Conservation (phyloP, 2,329 filamentous ascomycete genomes). For the Helminthosporium solani region DNA sequence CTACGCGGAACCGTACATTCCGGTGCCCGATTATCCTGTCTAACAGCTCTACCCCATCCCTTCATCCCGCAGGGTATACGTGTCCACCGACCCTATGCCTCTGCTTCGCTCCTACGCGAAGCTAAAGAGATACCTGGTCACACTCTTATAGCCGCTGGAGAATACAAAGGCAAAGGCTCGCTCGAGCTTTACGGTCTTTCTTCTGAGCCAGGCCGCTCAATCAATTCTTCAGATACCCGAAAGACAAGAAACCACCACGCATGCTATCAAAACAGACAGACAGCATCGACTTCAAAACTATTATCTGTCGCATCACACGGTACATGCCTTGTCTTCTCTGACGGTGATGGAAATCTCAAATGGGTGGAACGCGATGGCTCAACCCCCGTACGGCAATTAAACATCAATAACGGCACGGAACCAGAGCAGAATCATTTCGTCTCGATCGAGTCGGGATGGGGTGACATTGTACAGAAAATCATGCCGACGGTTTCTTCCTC, state of each 20-base stretch:
- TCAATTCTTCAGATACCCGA: slow-evolving; percentile 31
- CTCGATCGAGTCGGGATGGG: slow-evolving; percentile 39
- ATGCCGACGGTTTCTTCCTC: slow-evolving; percentile 55
- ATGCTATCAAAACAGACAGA: slow-evolving; percentile 68
- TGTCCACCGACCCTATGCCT: slow-evolving; percentile 55
- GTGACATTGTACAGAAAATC: slow-evolving; percentile 79
- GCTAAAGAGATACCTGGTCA: slow-evolving; percentile 59
- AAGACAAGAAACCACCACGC: slow-evolving; percentile 46
- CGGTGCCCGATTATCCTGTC: slow-evolving; percentile 73
- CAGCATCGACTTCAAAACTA: slow-evolving; percentile 75
- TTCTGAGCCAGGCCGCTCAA: slow-evolving; percentile 31
- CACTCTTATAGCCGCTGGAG: slow-evolving; percentile 78
- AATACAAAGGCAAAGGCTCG: slow-evolving; percentile 89
- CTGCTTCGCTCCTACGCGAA: slow-evolving; percentile 54
- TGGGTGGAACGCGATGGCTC: slow-evolving; percentile 87
- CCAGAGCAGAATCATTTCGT: background rate
- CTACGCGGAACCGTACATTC: slow-evolving; percentile 79
- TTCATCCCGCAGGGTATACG: slow-evolving; percentile 65
- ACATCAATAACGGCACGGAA: slow-evolving; percentile 51
- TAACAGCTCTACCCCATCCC: slow-evolving; percentile 68
- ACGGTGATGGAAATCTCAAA: slow-evolving; percentile 79
- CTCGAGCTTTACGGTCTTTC: slow-evolving; percentile 79
- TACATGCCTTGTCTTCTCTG: slow-evolving; percentile 76
- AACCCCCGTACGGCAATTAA: slow-evolving; percentile 56
- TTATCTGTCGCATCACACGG: slow-evolving; percentile 81